Evolutionary conservation across 129 eudicot species (phyloP), one percentile per base, ranked within the genome.

Genomic region (Ambrosia trifida): DNA sequence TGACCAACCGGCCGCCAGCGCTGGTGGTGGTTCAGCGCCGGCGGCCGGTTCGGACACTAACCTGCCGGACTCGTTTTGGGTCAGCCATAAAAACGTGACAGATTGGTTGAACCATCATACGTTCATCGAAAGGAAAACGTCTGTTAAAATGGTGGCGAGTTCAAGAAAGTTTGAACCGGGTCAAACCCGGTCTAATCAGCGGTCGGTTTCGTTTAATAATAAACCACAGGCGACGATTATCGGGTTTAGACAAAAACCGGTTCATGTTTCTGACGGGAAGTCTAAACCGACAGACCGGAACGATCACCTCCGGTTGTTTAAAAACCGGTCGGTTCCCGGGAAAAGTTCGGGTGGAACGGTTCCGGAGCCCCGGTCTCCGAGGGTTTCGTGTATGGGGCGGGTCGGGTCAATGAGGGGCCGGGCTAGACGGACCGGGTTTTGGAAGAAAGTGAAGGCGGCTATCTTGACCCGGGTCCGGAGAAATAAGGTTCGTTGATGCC

Each of bases 341-440:
- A 79, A 69, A 17, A 69, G 74, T 31, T 52, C 74, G 43, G 78
- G 24, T 11, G 38, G 7, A 35, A 82, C 76, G 38, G 70, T 59
- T 4, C 2, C 50, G 7, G 92, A 87, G 41, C 92, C 92, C 36
- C 70, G 65, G 52, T 87, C 92, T 0, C 92, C 92, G 5, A 70
- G 81, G 43, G 92, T 87, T 13, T 83, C 88, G 1, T 87, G 92
- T 54, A 81, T 72, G 17, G 92, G 92, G 1, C 83, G 86, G 68
- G 84, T 87, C 11, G 78, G 84, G 24, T 72, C 83, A 35, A 77
- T 49, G 57, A 77, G 72, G 13, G 72, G 76, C 2, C 81, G 76
- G 11, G 76, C 72, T 2, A 77, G 72, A 18, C 75, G 58, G 54
- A 30, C 72, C 58, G 85, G 91, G 75, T 66, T 86, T 38, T 86